Percentiles rank a stretch among this genome's conserved stretches.
Conservation (phyloP, 1,284 basidiomycete genomes). For the Fomitopsis betulina region DNA sequence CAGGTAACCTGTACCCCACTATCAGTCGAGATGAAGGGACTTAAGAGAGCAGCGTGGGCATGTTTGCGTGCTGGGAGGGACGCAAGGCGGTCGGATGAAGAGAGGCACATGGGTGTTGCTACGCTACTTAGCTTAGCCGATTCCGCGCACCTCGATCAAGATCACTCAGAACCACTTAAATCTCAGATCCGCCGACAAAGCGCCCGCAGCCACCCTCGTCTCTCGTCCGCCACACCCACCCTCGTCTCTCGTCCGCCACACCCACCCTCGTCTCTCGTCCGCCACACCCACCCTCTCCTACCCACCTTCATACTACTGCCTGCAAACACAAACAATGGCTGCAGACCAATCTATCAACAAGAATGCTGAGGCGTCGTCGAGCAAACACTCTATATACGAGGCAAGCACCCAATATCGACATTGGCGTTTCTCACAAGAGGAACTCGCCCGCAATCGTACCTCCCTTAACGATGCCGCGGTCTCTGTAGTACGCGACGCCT, state of each 20-base stretch:
- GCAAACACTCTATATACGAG: constrained; percentile 55
- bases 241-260: too few relatives aligned
- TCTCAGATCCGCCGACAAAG: not conserved
- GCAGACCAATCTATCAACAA: constrained; percentile 3
- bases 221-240: too few relatives aligned
- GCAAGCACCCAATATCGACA: constrained; percentile 83
- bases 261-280: too few relatives aligned
- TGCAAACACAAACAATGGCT: not conserved
- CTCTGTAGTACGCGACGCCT: constrained; percentile 65
- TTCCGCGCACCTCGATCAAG: constrained; percentile 1
- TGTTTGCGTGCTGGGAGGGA: not conserved
- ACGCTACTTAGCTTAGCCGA: not conserved
- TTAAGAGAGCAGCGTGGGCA: not conserved
- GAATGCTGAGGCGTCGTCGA: constrained; percentile 9
- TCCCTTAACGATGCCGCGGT: constrained; percentile 75
- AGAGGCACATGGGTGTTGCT: not conserved
- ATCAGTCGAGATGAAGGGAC: not conserved
- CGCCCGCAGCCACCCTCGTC: not conserved
- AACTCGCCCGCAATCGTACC: constrained; percentile 54
- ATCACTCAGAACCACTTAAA: not conserved
- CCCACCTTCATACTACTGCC: not conserved
- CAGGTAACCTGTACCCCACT: not conserved
- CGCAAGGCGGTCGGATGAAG: not conserved
- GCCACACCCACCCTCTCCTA: not conserved
- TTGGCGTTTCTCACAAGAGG: constrained; percentile 80